Base-by-base conservation (phyloP, 192 early-diverging fungal species). In the Phycomyces nitens region DNA sequence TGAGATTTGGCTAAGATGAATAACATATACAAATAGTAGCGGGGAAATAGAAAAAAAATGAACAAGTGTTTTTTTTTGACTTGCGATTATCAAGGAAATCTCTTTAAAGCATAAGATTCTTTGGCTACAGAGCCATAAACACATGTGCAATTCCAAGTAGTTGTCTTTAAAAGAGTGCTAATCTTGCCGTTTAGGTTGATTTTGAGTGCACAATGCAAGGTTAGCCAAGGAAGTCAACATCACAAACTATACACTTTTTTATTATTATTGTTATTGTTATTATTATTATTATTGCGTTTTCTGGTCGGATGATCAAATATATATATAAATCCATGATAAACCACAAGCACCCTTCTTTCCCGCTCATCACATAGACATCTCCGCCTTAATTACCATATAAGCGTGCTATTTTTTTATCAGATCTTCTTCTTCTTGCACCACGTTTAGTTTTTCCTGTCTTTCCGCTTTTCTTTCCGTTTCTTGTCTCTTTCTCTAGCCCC, bases 281-380 rank as follows among this genome's bases (percentile, higher is more conserved):
- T 10, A 7, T 47, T 47, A n/a, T 47, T n/a, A 6, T 47, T 14
- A 3, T 47, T 2, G 18, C 1, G 4, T 47, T 14, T n/a, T 6
- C 3, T 47, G 44, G 18, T 47, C 44, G 44, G 44, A 18, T 47
- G 44, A 47, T 47, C 44, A 47, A 47, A 47, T 7, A 47, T n/a
- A n/a, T 14, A 47, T 47, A 47, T 6, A 47, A n/a, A 47, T n/a
- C 44, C 18, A 47, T 47, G 44, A 47, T 47, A 47, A 47, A 47
- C 5, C 12, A 18, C 18, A 47, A n/a, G 11, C 18, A 7, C 12
- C 12, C 12, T 11, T 47, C 12, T 47, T 18, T 47, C 44, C 29
- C 29, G 29, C 29, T 34, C 29, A 34, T 34, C 29, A 34, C 2
- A 2, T 7, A 34, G 7, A 34, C 29, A 7, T 34, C 29, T 34